These are phyloP conservation scores for Chalaropsis ovoidea DNA, from an alignment of 2,329 filamentous ascomycete genomes.

Conservation along the genomic window DNA sequence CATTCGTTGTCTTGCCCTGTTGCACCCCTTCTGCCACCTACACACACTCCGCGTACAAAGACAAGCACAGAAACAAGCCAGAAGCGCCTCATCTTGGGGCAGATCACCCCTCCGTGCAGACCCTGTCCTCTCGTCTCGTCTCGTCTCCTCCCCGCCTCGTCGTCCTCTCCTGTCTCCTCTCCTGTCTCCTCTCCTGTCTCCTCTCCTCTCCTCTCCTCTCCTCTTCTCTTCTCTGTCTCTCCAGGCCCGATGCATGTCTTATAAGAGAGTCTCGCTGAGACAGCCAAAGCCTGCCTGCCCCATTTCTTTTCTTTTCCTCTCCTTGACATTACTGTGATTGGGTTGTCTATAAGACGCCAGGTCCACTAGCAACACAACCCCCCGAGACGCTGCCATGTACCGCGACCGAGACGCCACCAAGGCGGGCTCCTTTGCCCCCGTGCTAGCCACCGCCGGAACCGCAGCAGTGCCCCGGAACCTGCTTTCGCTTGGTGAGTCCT, in stretches of 20 bases:
- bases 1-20: neutral
- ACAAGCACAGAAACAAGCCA: no score
- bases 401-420: slow-evolving; percentile 1
- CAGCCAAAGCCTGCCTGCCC: neutral
- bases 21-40: neutral
- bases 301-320: neutral
- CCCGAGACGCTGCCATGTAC: neutral
- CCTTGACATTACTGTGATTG: slow-evolving; percentile 9
- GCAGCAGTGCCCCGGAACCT: neutral
- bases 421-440: neutral
- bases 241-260: slow-evolving; percentile 7
- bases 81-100: neutral
- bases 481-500: slow-evolving; percentile 3
- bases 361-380: neutral
- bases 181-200: neutral
- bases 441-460: neutral
- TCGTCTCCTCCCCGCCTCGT: neutral
- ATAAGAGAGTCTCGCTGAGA: slow-evolving; percentile 15
- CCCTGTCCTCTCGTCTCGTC: neutral
- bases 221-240: neutral
- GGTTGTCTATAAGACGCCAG: neutral
- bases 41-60: no score
- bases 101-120: neutral
- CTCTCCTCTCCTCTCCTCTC: neutral
- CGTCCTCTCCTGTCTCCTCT: neutral